phyloP scores from a whole-genome alignment of 257 asterid genomes.

The Solanum lignicaule region DNA sequence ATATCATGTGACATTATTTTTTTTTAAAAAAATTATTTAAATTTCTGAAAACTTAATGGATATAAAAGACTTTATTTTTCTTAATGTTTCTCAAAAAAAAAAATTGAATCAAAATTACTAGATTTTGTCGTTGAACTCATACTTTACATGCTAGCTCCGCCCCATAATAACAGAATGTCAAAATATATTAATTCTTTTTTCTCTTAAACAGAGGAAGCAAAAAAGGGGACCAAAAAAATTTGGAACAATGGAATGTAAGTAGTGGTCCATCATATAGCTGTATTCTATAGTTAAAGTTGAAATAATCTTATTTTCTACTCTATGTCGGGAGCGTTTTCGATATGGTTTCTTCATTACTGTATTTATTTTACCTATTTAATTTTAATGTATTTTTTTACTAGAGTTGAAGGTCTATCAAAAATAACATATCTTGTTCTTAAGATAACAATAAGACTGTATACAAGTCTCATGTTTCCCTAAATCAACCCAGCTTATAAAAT shows the following conservation, averaged over 20 bases:
- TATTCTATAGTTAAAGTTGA: neutral
- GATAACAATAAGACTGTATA: rapidly evolving
- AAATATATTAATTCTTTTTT: neutral
- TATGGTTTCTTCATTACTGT: neutral
- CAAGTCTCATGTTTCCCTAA: rapidly evolving
- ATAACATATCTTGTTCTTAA: neutral
- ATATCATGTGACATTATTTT: neutral
- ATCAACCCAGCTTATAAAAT: neutral
- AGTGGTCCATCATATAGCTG: neutral
- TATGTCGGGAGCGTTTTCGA: neutral
- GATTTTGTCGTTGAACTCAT: neutral
- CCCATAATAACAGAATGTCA: neutral
- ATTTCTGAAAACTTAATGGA: neutral
- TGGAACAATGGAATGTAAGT: neutral
- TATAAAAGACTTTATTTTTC: too few relatives aligned
- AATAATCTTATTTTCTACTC: neutral
- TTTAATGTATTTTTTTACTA: neutral
- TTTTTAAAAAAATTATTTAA: neutral
- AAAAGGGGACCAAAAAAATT: neutral
- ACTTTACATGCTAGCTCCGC: neutral
- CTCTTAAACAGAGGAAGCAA: neutral
- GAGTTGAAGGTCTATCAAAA: rapidly evolving
- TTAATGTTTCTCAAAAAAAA: neutral
- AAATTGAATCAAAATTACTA: neutral
- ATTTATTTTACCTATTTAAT: neutral